Evolutionary conservation across 495 filamentous ascomycete genomes (phyloP).

Genomic region (Aspergillus steynii): DNA sequence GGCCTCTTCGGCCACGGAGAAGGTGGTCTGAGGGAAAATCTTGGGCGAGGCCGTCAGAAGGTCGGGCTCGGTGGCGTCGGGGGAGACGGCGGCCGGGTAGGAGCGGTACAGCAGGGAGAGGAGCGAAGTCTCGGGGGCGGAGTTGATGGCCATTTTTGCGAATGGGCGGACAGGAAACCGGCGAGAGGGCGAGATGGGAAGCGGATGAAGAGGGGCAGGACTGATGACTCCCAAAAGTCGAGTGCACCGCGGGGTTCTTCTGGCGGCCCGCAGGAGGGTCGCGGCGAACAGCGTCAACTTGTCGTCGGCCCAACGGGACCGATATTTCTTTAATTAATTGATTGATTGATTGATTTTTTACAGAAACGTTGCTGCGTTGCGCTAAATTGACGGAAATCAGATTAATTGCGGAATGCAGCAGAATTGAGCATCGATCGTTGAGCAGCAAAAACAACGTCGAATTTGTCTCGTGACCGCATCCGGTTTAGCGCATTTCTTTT

Average conservation of each 20-base stretch:
- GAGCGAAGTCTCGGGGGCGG: slow-evolving; percentile 51
- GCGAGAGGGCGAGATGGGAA: slow-evolving; percentile 23
- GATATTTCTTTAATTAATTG: too few species aligned
- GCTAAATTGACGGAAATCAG: too few species aligned
- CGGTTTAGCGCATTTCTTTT: not conserved
- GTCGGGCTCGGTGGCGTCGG: slow-evolving; percentile 52
- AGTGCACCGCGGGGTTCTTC: slow-evolving; percentile 36
- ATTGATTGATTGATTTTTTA: too few species aligned
- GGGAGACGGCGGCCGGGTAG: slow-evolving; percentile 50
- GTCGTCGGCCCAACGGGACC: slow-evolving; percentile 2
- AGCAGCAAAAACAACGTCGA: not conserved
- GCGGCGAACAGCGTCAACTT: slow-evolving; percentile 31
- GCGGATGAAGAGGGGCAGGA: slow-evolving; percentile 42
- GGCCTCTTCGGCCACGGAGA: slow-evolving; percentile 72
- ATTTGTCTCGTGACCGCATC: not conserved
- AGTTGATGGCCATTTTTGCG: slow-evolving; percentile 51
- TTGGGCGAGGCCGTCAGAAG: slow-evolving; percentile 49
- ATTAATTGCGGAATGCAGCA: too few species aligned
- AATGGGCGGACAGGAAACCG: slow-evolving; percentile 20
- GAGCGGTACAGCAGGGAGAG: slow-evolving; percentile 55
- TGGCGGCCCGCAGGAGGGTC: slow-evolving; percentile 37
- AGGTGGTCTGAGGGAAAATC: slow-evolving; percentile 68
- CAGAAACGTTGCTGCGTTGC: too few species aligned
- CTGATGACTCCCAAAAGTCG: slow-evolving; percentile 19
- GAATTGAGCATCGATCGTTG: too few species aligned